These are phyloP conservation scores for Pyricularia pennisetigena DNA, from an alignment of 2,329 filamentous ascomycete genomes.

Conservation along the genomic window DNA sequence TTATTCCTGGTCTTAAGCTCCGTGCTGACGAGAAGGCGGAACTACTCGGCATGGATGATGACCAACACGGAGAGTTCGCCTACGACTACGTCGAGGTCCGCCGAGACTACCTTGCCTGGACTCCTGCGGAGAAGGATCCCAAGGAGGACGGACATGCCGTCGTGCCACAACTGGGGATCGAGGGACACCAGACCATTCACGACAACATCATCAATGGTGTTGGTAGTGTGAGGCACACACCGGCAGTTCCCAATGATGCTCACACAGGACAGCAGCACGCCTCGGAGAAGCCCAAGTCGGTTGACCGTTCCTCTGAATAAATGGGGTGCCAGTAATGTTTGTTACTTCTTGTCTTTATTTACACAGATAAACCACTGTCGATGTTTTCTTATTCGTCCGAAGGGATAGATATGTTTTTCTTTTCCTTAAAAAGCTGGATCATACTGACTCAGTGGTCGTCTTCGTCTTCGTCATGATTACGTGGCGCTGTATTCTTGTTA, in stretches of 20 bases:
- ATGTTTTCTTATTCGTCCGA: neutral
- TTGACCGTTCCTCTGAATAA: neutral
- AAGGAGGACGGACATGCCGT: slow-evolving; percentile 44
- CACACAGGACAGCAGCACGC: neutral
- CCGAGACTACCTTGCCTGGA: slow-evolving; percentile 82
- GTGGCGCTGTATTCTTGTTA: neutral
- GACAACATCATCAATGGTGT: slow-evolving; percentile 4
- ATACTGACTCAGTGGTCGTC: neutral
- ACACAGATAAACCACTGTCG: neutral
- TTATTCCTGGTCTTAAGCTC: slow-evolving; percentile 68
- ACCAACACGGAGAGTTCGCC: slow-evolving; percentile 82
- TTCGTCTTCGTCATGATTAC: neutral
- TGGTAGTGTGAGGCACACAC: neutral
- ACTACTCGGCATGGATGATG: slow-evolving; percentile 80
- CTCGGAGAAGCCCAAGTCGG: neutral
- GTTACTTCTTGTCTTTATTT: neutral
- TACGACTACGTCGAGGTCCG: slow-evolving; percentile 85
- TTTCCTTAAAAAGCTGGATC: neutral
- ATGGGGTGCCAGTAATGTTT: neutral
- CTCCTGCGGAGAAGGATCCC: slow-evolving; percentile 60
- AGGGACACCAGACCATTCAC: slow-evolving; percentile 53
- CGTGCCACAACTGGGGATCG: slow-evolving; percentile 63
- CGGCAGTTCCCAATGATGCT: neutral
- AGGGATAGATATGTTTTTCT: neutral
- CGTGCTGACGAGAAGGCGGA: slow-evolving; percentile 75